Evolutionary conservation across 129 eudicot species (phyloP).

Genomic region (Gnaphalium uliginosum): DNA sequence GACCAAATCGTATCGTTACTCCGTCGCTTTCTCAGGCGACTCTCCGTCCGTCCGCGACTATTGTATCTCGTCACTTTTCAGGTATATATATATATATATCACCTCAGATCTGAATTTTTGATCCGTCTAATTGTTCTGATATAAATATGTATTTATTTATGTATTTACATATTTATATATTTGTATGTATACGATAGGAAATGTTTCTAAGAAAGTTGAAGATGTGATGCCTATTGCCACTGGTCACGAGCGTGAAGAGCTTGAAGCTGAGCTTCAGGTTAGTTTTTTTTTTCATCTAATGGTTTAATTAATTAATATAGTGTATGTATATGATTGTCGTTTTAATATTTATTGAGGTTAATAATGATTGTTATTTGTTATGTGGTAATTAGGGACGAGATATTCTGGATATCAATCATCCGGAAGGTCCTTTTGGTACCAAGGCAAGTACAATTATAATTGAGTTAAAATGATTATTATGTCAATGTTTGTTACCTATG

Average conservation of each 20-base stretch:
- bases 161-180: slow-evolving; percentile 8
- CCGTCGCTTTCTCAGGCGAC: slow-evolving; percentile 21
- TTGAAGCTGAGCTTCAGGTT: slow-evolving; percentile 67
- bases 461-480: not conserved
- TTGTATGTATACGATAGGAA: slow-evolving; percentile 21
- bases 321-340: not conserved
- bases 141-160: not conserved
- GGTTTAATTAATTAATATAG: not conserved
- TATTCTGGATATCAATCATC: slow-evolving; percentile 54
- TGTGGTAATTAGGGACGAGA: slow-evolving; percentile 40
- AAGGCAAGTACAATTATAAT: slow-evolving; percentile 35
- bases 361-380: slow-evolving; percentile 6
- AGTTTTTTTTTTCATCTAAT: not conserved
- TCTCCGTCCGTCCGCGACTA: slow-evolving; percentile 18
- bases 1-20: slow-evolving; percentile 32
- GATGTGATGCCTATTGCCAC: slow-evolving; percentile 74
- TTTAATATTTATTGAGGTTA: not conserved
- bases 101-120: slow-evolving; percentile 26
- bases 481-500: not conserved
- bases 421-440: slow-evolving; percentile 54
- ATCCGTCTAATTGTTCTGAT: not conserved
- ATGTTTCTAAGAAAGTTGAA: slow-evolving; percentile 40
- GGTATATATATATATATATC: not conserved
- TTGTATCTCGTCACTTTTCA: slow-evolving; percentile 34
- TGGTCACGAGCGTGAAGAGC: slow-evolving; percentile 79